A percentile compares a stretch with the other conserved stretches of the same genome.
Evolutionary conservation across 2,329 filamentous ascomycete species (phyloP).

Genomic region (Colletotrichum destructivum): DNA sequence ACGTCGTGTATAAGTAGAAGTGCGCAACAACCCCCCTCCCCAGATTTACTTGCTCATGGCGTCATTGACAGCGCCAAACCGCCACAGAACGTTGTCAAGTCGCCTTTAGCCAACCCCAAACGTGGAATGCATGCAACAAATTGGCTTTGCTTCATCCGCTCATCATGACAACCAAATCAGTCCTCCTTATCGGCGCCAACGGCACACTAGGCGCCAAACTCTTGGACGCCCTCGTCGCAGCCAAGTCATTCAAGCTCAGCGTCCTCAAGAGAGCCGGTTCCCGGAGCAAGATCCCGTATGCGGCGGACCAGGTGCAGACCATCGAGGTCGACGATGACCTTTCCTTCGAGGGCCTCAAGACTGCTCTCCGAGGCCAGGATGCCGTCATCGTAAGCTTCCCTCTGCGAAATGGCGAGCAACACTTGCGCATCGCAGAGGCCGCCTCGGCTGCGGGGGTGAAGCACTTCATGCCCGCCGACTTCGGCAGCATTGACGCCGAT

Average conservation of each 20-base stretch:
- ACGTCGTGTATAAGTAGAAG: neutral
- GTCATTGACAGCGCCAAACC: neutral
- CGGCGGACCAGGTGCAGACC: conserved; percentile 40
- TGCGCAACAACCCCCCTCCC: neutral
- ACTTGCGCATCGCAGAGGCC: conserved; percentile 55
- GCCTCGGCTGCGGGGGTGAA: conserved; percentile 54
- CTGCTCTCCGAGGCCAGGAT: conserved; percentile 52
- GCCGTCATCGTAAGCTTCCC: conserved; percentile 56
- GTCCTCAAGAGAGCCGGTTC: conserved; percentile 53
- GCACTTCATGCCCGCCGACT: conserved; percentile 59
- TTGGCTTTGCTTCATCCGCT: neutral
- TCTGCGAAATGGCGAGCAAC: conserved; percentile 48
- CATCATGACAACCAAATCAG: conserved; percentile 52
- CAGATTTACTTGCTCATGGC: neutral
- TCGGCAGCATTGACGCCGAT: conserved; percentile 57
- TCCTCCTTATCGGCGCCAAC: conserved; percentile 56
- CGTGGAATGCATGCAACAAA: neutral
- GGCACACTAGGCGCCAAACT: conserved; percentile 54
- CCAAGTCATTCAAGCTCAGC: conserved; percentile 51
- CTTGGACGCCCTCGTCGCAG: conserved; percentile 50
- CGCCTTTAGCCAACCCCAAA: neutral
- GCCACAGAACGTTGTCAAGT: neutral
- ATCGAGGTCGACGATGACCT: conserved; percentile 51
- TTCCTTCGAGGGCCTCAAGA: conserved; percentile 49
- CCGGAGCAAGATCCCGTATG: conserved; percentile 45